phyloP scores from a whole-genome alignment of 306 rosid genomes.

The Vigna mungo region DNA sequence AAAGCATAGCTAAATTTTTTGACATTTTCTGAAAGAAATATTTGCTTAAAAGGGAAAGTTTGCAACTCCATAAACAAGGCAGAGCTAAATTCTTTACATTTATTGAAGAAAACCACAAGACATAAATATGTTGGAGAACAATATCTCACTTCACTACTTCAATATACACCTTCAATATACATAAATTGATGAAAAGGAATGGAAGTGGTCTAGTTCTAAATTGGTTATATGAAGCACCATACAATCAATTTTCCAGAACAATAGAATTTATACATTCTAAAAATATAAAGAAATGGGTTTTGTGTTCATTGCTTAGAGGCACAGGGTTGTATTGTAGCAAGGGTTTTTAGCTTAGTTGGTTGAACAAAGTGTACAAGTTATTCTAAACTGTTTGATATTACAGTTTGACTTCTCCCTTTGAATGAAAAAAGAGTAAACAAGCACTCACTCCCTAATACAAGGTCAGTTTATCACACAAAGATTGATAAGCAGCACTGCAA shows the following conservation, averaged over 20 bases:
- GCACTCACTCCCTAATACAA: constrained; percentile 52
- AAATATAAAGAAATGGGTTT: not conserved
- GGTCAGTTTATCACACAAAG: constrained; percentile 69
- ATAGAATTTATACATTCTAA: constrained; percentile 34
- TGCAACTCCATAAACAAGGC: no score
- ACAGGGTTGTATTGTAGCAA: constrained; percentile 6
- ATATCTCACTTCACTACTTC: not conserved
- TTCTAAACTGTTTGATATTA: not conserved
- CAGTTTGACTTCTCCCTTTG: not conserved
- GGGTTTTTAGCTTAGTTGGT: not conserved
- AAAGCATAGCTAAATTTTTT: no score
- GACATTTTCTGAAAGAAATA: not conserved
- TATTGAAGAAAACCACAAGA: not conserved
- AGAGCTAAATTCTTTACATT: no score
- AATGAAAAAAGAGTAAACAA: not conserved
- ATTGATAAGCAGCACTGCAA: constrained; percentile 83
- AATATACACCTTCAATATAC: not conserved
- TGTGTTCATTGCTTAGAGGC: not conserved
- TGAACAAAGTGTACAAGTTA: not conserved
- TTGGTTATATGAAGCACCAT: not conserved
- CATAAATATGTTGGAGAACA: not conserved
- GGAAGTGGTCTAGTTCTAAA: constrained; percentile 8
- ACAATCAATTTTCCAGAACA: constrained; percentile 29
- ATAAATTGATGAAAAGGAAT: not conserved
- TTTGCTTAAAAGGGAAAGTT: no score